Evolutionary conservation across 768 basidiomycete species (phyloP).

Genomic region (Trametes cubensis): DNA sequence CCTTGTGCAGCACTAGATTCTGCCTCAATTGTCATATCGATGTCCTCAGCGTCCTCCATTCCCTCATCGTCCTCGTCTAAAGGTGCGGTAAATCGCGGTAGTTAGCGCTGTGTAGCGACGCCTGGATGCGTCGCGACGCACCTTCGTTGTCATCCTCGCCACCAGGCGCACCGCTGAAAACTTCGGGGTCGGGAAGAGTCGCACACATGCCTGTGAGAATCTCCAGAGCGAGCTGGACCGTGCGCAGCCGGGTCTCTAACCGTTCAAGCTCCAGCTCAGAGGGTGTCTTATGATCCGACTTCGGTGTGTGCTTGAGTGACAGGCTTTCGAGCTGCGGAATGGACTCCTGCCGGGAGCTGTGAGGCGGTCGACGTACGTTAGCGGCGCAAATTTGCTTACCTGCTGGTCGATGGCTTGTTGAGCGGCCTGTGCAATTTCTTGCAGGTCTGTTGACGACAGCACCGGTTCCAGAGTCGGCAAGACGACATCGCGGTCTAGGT

Average conservation of each 20-base stretch:
- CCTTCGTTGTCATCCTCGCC: slow-evolving; percentile 42
- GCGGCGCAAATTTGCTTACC: slow-evolving; percentile 39
- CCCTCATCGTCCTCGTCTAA: slow-evolving; percentile 43
- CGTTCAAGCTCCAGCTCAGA: slow-evolving; percentile 72
- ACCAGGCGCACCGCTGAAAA: slow-evolving; percentile 34
- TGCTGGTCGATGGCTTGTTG: slow-evolving; percentile 55
- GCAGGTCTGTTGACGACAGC: slow-evolving; percentile 60
- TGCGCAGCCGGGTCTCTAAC: slow-evolving; percentile 71
- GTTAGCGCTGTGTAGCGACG: slow-evolving; percentile 31
- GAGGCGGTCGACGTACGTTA: slow-evolving; percentile 5
- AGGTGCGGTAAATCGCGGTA: background rate
- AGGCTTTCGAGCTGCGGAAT: slow-evolving; percentile 58
- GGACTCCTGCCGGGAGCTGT: slow-evolving; percentile 39
- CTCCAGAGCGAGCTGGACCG: slow-evolving; percentile 83
- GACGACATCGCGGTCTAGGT: slow-evolving; percentile 72
- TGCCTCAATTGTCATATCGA: slow-evolving; percentile 32
- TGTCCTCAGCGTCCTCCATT: slow-evolving; percentile 37
- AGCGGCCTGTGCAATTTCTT: slow-evolving; percentile 50
- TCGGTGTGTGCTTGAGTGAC: slow-evolving; percentile 65
- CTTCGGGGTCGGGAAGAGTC: slow-evolving; percentile 76
- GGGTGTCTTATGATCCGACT: slow-evolving; percentile 74
- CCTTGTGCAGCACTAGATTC: background rate
- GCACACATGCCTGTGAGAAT: slow-evolving; percentile 88
- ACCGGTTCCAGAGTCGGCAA: slow-evolving; percentile 72
- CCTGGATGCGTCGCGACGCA: slow-evolving; percentile 37